Percentiles rank a stretch among this genome's conserved stretches.
These are phyloP conservation scores for Lumnitzera racemosa DNA, from an alignment of 345 rosid species.

Conservation along the genomic window DNA sequence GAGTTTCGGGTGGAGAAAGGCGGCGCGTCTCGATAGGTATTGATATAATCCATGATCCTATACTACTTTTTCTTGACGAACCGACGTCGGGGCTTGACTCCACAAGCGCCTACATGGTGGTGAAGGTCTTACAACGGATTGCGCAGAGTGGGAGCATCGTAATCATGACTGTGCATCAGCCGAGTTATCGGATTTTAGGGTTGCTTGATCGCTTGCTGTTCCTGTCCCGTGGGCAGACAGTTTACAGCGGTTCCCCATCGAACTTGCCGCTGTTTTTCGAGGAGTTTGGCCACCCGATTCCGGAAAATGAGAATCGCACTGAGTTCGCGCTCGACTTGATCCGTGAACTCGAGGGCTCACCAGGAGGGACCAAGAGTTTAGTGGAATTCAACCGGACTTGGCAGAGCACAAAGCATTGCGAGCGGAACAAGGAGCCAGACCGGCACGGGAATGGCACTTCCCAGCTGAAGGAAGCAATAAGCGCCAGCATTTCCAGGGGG, in stretches of 20 bases:
- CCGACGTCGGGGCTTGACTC: slow-evolving; percentile 96
- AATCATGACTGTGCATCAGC: slow-evolving; percentile 91
- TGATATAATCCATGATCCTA: slow-evolving; percentile 89
- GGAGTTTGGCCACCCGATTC: slow-evolving; percentile 87
- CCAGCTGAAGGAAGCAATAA: slow-evolving; percentile 83
- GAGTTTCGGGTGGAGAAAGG: slow-evolving; percentile 90
- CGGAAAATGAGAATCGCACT: slow-evolving; percentile 78
- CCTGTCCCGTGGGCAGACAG: slow-evolving; percentile 87
- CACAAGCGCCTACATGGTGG: slow-evolving; percentile 92
- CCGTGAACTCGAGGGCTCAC: slow-evolving; percentile 81
- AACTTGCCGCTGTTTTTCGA: slow-evolving; percentile 51
- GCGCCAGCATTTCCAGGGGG: slow-evolving; percentile 82
- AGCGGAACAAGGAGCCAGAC: slow-evolving; percentile 22
- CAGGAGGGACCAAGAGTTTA: slow-evolving; percentile 68
- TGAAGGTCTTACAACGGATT: slow-evolving; percentile 83
- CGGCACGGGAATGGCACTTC: slow-evolving; percentile 20
- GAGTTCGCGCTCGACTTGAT: slow-evolving; percentile 82
- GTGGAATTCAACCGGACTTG: slow-evolving; percentile 78
- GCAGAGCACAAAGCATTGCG: slow-evolving; percentile 54
- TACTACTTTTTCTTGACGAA: slow-evolving; percentile 78
- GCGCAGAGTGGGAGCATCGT: slow-evolving; percentile 95
- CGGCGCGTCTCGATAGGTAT: slow-evolving; percentile 88
- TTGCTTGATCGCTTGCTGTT: slow-evolving; percentile 71
- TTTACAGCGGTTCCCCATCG: slow-evolving; percentile 75
- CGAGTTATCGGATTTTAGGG: slow-evolving; percentile 75